Base-by-base conservation (phyloP, 257 asterid species). In the Penstemon newberryi region DNA sequence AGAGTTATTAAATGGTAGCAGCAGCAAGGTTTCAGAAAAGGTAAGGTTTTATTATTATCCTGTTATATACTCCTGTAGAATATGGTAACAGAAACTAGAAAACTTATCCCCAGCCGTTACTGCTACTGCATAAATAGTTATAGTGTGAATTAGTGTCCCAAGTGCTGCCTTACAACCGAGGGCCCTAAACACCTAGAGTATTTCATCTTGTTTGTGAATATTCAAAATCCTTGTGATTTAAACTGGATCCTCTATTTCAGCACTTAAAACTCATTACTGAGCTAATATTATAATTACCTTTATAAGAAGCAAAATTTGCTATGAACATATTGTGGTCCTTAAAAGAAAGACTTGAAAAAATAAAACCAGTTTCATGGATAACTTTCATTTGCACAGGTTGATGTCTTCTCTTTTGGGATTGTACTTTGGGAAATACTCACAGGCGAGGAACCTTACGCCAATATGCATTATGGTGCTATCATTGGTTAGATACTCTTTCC, bases 401-500 rank as follows among this genome's bases (percentile, higher is more conserved):
- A 92, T 60, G 95, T 92, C 66, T 92, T 92, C 84, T 92, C 96
- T 36, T 92, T 92, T 12, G 98, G 98, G 43, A 92, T 92, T 43
- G 98, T 92, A 46, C 86, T 92, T 9, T 92, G 96, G 98, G 98
- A 91, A 74, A 91, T 92, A 70, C 92, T 92, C 51, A 92, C 98
- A 8, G 96, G 98, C n/a, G 98, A 92, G 76, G 98, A 91, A 78
- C 98, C 98, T 38, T 91, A 91, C 52, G 93, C 98, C 79, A 91
- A 87, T 72, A 92, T 92, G 98, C 96, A 92, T 79, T 92, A 92
- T 56, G 98, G 98, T 66, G 98, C 96, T 71, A 92, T 92, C 81
- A 92, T 92, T 65, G 98, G 98, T 92, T 55, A 42, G 82, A 57
- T 69, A 15, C 41, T 54, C 53, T 55, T 62, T 43, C n/a, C n/a